These are phyloP conservation scores for Fagopyrum esculentum DNA, from an alignment of 148 eudicot species.

Conservation along the genomic window DNA sequence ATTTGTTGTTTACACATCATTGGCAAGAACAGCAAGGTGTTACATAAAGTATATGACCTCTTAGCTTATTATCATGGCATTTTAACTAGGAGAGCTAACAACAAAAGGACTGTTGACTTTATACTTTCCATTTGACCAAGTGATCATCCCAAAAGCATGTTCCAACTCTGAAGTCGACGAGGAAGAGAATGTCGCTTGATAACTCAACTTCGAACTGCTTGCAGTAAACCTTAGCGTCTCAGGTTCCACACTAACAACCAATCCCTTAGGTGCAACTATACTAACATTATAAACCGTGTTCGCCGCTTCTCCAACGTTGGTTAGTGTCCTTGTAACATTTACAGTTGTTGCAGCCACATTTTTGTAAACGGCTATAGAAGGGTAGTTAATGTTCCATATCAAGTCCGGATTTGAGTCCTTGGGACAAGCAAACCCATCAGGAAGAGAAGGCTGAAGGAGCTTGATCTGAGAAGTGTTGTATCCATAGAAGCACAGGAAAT, in stretches of 20 bases:
- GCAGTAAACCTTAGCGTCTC: slow-evolving; percentile 36
- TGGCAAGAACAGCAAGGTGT: not conserved
- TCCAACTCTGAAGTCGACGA: slow-evolving; percentile 5
- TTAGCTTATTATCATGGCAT: not conserved
- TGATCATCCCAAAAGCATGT: slow-evolving; percentile 50
- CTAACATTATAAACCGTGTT: slow-evolving; percentile 33
- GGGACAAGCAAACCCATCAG: slow-evolving; percentile 45
- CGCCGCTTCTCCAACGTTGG: slow-evolving; percentile 43
- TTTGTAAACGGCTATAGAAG: slow-evolving; percentile 56
- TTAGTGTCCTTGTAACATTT: slow-evolving; percentile 50
- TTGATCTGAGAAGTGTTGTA: slow-evolving; percentile 40
- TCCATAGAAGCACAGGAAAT: slow-evolving; percentile 51
- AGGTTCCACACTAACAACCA: slow-evolving; percentile 47
- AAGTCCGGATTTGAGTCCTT: slow-evolving; percentile 26
- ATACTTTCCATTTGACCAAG: slow-evolving; percentile 49
- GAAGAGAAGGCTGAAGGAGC: slow-evolving; percentile 31
- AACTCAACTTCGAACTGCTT: slow-evolving; percentile 27
- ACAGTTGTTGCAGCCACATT: slow-evolving; percentile 17
- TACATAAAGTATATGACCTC: not conserved
- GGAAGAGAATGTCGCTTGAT: slow-evolving; percentile 31
- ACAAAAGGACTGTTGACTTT: slow-evolving; percentile 57
- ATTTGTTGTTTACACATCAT: not conserved
- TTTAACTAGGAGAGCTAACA: slow-evolving; percentile 20
- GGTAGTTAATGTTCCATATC: slow-evolving; percentile 63
- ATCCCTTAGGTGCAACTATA: slow-evolving; percentile 32